phyloP scores from a whole-genome alignment of 2,329 filamentous ascomycete species.

The Fusarium clavum region DNA sequence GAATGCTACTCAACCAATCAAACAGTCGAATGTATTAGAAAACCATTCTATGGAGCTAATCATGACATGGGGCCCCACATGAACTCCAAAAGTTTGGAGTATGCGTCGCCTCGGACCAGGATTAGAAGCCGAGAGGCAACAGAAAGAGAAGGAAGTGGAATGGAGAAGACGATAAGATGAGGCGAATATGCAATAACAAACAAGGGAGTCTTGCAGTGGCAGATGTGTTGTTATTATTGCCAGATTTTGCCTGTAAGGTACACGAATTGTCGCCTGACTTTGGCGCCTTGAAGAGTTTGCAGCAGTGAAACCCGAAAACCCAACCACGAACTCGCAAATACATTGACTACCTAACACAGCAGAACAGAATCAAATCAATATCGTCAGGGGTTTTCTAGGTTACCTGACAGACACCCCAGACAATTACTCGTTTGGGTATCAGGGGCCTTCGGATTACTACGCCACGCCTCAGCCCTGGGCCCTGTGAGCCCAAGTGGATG shows the following conservation, averaged over 20 bases:
- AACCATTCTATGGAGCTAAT: conserved; percentile 14
- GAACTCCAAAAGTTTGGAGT: conserved; percentile 16
- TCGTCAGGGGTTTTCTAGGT: conserved; percentile 6
- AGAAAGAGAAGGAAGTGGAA: conserved; percentile 25
- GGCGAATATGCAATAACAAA: conserved; percentile 1
- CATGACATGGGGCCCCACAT: conserved; percentile 31
- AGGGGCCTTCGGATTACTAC: conserved; percentile 15
- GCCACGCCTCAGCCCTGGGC: conserved; percentile 35
- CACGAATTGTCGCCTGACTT: not conserved
- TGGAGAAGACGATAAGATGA: conserved; percentile 1
- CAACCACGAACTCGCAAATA: conserved; percentile 10
- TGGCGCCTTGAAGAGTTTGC: conserved; percentile 18
- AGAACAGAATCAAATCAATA: conserved; percentile 4
- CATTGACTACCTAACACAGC: not conserved
- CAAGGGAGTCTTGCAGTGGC: not conserved
- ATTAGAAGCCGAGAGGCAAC: conserved; percentile 11
- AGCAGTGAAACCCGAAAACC: conserved; percentile 29
- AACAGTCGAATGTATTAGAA: not conserved
- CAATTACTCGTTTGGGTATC: conserved; percentile 11
- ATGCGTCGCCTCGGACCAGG: conserved; percentile 8
- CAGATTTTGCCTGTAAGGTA: conserved; percentile 19
- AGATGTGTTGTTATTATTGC: not conserved
- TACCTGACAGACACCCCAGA: conserved; percentile 14
- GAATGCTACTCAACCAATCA: not conserved
- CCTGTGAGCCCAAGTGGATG: conserved; percentile 35